Evolutionary conservation across 2,329 filamentous ascomycete genomes (phyloP).

Genomic region (Hypoxylon sp.): DNA sequence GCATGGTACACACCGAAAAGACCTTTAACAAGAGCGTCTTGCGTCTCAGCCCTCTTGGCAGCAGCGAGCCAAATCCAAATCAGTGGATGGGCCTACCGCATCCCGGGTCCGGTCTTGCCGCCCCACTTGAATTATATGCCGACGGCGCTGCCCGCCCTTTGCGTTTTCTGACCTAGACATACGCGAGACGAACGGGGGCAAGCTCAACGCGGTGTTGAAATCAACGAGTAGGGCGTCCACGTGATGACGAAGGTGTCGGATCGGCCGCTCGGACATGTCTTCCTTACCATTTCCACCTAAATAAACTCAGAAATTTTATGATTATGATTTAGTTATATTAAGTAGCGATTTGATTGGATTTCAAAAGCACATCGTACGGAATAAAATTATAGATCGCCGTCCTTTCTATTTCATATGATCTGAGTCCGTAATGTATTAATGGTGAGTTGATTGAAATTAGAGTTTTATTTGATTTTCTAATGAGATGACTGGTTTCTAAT

Average conservation of each 20-base stretch:
- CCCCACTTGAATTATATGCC: conserved; percentile 53
- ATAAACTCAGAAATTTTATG: too few relatives aligned
- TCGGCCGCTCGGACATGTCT: conserved; percentile 54
- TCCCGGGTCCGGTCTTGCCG: conserved; percentile 51
- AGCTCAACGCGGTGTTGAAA: conserved; percentile 43
- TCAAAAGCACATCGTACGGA: too few relatives aligned
- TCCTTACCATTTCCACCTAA: too few relatives aligned
- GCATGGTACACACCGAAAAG: conserved; percentile 34
- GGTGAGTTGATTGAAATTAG: too few relatives aligned
- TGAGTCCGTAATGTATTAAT: too few relatives aligned
- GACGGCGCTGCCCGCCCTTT: conserved; percentile 47
- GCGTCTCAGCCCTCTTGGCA: conserved; percentile 13
- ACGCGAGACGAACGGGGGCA: conserved; percentile 41
- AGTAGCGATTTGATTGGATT: too few relatives aligned
- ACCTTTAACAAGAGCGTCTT: conserved; percentile 13
- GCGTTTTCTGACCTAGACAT: conserved; percentile 45
- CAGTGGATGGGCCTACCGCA: conserved; percentile 52
- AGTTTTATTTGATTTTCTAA: too few relatives aligned
- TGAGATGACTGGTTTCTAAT: too few relatives aligned
- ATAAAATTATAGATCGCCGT: too few relatives aligned
- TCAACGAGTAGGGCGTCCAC: conserved; percentile 56
- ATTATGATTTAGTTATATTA: too few relatives aligned
- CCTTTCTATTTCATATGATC: too few relatives aligned
- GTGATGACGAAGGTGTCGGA: conserved; percentile 52
- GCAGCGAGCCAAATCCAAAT: conserved; percentile 47